Evolutionary conservation across 345 rosid species (phyloP).

Genomic region (Cardamine resedifolia): DNA sequence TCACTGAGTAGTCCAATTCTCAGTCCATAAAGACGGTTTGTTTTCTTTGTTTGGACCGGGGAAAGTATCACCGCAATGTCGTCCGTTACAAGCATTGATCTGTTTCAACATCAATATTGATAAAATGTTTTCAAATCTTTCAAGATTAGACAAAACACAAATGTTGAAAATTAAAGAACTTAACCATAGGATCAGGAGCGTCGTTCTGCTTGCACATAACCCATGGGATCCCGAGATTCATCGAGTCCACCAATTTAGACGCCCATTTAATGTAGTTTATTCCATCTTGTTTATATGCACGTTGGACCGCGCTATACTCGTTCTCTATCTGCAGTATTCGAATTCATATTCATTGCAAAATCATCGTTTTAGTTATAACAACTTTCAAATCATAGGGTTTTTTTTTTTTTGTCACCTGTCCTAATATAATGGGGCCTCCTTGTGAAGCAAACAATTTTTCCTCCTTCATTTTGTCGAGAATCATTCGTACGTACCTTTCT

Average conservation of each 20-base stretch:
- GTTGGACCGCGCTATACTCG: constrained; percentile 60
- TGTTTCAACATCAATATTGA: constrained; percentile 25
- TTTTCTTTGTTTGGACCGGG: constrained; percentile 60
- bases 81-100: constrained; percentile 85
- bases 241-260: constrained; percentile 59
- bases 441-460: constrained; percentile 60
- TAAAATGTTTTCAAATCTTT: background rate
- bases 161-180: background rate
- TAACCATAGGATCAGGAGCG: constrained; percentile 76
- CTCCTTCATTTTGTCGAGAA: constrained; percentile 50
- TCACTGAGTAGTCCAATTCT: constrained; percentile 60
- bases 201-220: constrained; percentile 83
- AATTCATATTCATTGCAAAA: background rate
- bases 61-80: constrained; percentile 67
- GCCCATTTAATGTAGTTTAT: constrained; percentile 66
- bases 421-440: constrained; percentile 64
- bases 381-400: background rate
- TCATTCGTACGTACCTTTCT: constrained; percentile 51
- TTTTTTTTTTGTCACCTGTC: constrained; percentile 42
- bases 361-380: background rate
- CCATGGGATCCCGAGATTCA: constrained; percentile 82
- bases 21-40: constrained; percentile 79
- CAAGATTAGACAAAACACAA: constrained; percentile 7
- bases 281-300: constrained; percentile 50
- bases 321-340: constrained; percentile 63